A percentile compares a stretch with the other conserved stretches of the same genome.
phyloP scores from a whole-genome alignment of 768 basidiomycete species.

The Russula sp. region DNA sequence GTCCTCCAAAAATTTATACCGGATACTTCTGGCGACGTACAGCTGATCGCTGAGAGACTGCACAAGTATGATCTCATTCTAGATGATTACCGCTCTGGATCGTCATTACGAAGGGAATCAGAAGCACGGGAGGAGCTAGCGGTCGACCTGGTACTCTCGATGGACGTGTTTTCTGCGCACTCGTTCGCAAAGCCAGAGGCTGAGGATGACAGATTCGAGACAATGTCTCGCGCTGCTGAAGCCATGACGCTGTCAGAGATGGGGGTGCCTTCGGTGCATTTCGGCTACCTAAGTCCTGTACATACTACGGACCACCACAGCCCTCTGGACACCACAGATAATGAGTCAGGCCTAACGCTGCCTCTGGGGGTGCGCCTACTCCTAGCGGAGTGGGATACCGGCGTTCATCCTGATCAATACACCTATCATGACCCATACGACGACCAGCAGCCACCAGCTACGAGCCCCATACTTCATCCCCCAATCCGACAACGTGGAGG shows the following conservation, averaged over 20 bases:
- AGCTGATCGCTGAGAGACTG: constrained; percentile 36
- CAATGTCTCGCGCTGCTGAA: constrained; percentile 48
- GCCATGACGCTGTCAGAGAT: constrained; percentile 43
- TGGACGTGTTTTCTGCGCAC: constrained; percentile 48
- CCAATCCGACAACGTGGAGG: background rate
- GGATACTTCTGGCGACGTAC: constrained; percentile 33
- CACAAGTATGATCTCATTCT: constrained; percentile 39
- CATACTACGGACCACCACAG: constrained; percentile 30
- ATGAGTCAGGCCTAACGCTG: background rate
- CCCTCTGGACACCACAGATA: no score
- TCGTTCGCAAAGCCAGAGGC: constrained; percentile 31
- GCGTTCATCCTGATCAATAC: constrained; percentile 45
- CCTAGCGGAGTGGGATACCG: constrained; percentile 62
- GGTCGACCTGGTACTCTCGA: constrained; percentile 56
- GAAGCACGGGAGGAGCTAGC: constrained; percentile 56
- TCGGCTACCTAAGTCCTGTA: constrained; percentile 56
- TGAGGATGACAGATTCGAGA: constrained; percentile 39
- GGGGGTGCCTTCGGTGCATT: constrained; percentile 52
- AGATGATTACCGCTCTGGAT: constrained; percentile 34
- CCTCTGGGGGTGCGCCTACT: constrained; percentile 57
- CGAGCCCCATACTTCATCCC: background rate
- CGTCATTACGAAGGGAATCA: constrained; percentile 43
- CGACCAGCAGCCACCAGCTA: constrained; percentile 5
- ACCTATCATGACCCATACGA: constrained; percentile 53
- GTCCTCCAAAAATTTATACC: constrained; percentile 41